Percentiles rank a stretch among this genome's conserved stretches.
These are phyloP conservation scores for Citrus sp. DNA, from an alignment of 345 rosid species.

Conservation along the genomic window DNA sequence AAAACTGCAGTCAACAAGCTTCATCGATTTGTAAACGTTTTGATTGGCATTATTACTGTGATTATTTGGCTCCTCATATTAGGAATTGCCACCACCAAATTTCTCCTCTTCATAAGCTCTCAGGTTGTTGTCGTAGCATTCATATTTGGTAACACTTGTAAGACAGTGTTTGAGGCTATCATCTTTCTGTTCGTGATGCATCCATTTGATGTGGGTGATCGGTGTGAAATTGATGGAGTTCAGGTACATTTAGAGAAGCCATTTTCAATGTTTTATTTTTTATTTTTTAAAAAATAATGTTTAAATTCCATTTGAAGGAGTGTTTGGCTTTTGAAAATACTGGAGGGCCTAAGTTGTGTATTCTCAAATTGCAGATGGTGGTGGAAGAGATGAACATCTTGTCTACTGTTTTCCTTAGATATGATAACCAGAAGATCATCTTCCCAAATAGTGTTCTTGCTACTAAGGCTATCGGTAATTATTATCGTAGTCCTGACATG, in stretches of 20 bases:
- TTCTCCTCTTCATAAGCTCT: constrained; percentile 76
- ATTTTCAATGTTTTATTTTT: not conserved
- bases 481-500: constrained; percentile 92
- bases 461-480: constrained; percentile 65
- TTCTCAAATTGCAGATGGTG: constrained; percentile 46
- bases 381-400: constrained; percentile 98
- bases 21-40: constrained; percentile 51
- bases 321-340: not conserved
- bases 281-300: not conserved
- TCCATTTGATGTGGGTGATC: constrained; percentile 91
- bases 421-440: constrained; percentile 69
- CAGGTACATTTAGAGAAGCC: constrained; percentile 41
- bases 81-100: constrained; percentile 73
- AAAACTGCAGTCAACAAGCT: constrained; percentile 93
- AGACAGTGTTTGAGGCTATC: constrained; percentile 75
- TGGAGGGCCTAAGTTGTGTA: not conserved
- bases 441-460: constrained; percentile 71
- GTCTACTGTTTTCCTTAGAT: constrained; percentile 77
- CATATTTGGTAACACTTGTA: constrained; percentile 81
- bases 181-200: constrained; percentile 83
- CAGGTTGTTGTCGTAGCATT: constrained; percentile 74
- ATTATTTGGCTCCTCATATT: constrained; percentile 78
- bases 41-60: constrained; percentile 51
- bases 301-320: not conserved
- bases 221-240: constrained; percentile 77